phyloP scores from a whole-genome alignment of 2,329 filamentous ascomycete genomes.

The Emmonsia crescens region DNA sequence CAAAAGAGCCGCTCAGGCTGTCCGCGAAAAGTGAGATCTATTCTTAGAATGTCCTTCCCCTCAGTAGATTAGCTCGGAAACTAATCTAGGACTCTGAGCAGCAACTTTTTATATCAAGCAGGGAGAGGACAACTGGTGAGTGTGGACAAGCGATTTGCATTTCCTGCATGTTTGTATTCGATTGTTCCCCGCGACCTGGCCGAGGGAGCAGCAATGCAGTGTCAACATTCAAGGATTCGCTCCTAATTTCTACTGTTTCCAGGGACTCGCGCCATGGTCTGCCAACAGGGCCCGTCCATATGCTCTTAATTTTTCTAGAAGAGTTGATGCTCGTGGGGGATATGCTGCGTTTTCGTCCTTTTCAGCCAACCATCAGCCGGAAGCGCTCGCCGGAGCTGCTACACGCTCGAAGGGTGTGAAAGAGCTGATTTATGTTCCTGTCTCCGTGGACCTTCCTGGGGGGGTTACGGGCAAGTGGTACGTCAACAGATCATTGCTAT shows the following conservation, averaged over 20 bases:
- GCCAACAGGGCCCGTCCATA: neutral
- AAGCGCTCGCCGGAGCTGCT: neutral
- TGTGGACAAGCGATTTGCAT: neutral
- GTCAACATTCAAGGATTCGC: neutral
- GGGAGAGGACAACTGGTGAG: neutral
- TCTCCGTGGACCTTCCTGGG: neutral
- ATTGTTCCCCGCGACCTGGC: too few relatives aligned
- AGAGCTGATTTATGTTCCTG: neutral
- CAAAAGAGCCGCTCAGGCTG: neutral
- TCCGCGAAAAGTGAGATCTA: neutral
- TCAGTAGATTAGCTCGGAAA: neutral
- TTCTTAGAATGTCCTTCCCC: neutral
- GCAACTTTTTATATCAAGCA: neutral
- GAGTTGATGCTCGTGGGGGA: neutral
- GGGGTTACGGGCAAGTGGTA: conserved; percentile 1
- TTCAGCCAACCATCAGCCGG: neutral
- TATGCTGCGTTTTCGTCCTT: neutral
- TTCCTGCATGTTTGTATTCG: neutral
- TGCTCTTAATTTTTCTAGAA: neutral
- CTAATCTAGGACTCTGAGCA: neutral
- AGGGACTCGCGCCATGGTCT: neutral
- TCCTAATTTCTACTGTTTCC: neutral
- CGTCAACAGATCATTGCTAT: neutral
- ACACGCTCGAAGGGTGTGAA: neutral
- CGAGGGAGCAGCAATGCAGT: neutral